phyloP scores from a whole-genome alignment of 495 filamentous ascomycete genomes.

The Cercophora scortea region DNA sequence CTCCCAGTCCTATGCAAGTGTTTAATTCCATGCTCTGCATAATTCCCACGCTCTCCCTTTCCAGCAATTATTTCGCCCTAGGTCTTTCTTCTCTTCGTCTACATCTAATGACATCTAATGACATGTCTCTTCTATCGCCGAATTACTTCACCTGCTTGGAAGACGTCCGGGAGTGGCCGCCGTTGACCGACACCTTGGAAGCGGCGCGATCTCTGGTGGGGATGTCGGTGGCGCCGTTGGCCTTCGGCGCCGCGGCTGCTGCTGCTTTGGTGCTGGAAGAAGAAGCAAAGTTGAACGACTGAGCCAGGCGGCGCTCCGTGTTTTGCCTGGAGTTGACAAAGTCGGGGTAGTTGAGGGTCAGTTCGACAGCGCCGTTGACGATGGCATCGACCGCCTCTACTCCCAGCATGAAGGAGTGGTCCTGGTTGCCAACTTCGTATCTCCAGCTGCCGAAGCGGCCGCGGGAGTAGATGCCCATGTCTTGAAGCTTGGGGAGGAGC shows the following conservation, averaged over 20 bases:
- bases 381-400: conserved; percentile 96
- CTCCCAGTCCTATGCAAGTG: no score
- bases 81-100: background rate
- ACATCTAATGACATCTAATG: background rate
- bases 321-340: conserved; percentile 92
- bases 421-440: conserved; percentile 93
- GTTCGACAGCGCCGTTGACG: conserved; percentile 85
- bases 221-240: conserved; percentile 15
- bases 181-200: conserved; percentile 21
- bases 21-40: no score
- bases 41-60: no score
- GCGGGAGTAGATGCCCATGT: conserved; percentile 86
- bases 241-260: no score
- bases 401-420: conserved; percentile 98
- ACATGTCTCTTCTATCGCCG: no score
- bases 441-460: conserved; percentile 97
- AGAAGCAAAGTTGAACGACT: conserved; percentile 40
- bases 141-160: conserved; percentile 15
- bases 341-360: conserved; percentile 98
- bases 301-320: conserved; percentile 77
- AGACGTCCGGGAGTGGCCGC: conserved; percentile 24
- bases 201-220: conserved; percentile 26
- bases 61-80: background rate
- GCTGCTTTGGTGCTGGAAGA: background rate
- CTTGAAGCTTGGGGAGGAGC: conserved; percentile 86